These are phyloP conservation scores for Amesomyces nigricolor DNA, from an alignment of 2,329 filamentous ascomycete genomes.

Conservation along the genomic window DNA sequence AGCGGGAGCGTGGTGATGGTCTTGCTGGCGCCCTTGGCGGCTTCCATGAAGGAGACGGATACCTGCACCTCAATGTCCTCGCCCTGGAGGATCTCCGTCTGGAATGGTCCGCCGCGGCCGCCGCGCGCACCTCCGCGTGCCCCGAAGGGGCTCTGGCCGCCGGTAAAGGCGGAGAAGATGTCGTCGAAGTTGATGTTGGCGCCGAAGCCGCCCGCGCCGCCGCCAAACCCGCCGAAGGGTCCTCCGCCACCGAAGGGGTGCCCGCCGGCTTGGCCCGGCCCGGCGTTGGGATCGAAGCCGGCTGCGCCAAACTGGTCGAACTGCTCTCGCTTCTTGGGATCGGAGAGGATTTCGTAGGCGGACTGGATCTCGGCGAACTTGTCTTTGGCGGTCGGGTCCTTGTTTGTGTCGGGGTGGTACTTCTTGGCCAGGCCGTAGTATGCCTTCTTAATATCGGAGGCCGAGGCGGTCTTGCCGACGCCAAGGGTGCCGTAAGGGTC, in stretches of 20 bases:
- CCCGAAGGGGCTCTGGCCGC: slow-evolving; percentile 46
- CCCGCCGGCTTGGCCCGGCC: slow-evolving; percentile 54
- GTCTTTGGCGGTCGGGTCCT: slow-evolving; percentile 87
- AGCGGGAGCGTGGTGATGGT: slow-evolving; percentile 82
- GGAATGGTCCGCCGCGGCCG: slow-evolving; percentile 59
- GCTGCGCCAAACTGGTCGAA: slow-evolving; percentile 87
- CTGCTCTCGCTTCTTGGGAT: slow-evolving; percentile 86
- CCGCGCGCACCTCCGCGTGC: slow-evolving; percentile 40
- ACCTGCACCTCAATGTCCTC: slow-evolving; percentile 94
- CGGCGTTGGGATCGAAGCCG: slow-evolving; percentile 74
- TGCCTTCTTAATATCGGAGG: slow-evolving; percentile 92
- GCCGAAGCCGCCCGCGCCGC: slow-evolving; percentile 58
- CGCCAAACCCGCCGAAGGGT: slow-evolving; percentile 34
- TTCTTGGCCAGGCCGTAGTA: slow-evolving; percentile 98
- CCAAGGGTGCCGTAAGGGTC: slow-evolving; percentile 88
- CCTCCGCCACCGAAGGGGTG: slow-evolving; percentile 56
- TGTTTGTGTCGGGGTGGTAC: slow-evolving; percentile 96
- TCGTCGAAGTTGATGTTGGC: slow-evolving; percentile 94
- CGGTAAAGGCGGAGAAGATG: slow-evolving; percentile 81
- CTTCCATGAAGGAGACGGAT: slow-evolving; percentile 91
- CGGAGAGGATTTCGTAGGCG: slow-evolving; percentile 89
- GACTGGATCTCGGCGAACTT: slow-evolving; percentile 89
- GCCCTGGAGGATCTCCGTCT: slow-evolving; percentile 76
- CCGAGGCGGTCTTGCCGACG: slow-evolving; percentile 72
- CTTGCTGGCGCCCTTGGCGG: slow-evolving; percentile 84